Evolutionary conservation across 352 stramenopile species (phyloP), one percentile per base, ranked within the genome.

Genomic region (Elongisporangium anandrum): DNA sequence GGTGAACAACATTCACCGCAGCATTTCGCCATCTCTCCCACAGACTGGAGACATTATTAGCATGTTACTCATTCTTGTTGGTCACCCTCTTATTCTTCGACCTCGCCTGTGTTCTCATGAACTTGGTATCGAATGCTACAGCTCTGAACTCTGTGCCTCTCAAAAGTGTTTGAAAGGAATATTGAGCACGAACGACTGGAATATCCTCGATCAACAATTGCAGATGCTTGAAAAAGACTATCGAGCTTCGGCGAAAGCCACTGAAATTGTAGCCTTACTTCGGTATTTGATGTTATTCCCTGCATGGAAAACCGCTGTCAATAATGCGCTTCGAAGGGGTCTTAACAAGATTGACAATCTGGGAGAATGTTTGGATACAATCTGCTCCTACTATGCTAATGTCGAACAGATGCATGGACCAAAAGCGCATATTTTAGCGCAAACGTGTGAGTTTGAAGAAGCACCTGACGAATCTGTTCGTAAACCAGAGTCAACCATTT

Each of bases 81-180:
- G 86, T 4, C 62, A 72, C 29, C 85, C 86, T 15, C 67, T 88
- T 3, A 64, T 94, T 10, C 54, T 86, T 20, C 75, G 86, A 2
- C 86, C 86, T 20, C 75, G 78, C 2, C 68, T 95, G 5, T 95
- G 86, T 48, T 80, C 69, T 0, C 86, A 95, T n/a, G 86, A 95
- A 54, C 64, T 95, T 21, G 84, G 84, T 1, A 66, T 94, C 16
- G 86, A 95, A 57, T 84, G 75, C 6, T 77, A 78, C 2, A 92
- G 72, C 48, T 85, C 79, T 19, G 52, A 52, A 19, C 64, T 94
- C 1, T 95, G 82, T n/a, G 65, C 83, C 22, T 85, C 77, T 16
- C 61, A 80, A 16, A 75, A 80, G 16, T 95, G 86, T 50, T 50
- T 85, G 16, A 95, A 95, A 39, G 79, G 83, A 7, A 41, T 80